phyloP scores from a whole-genome alignment of 192 early-diverging fungal genomes.

The Entomortierella beljakovae region DNA sequence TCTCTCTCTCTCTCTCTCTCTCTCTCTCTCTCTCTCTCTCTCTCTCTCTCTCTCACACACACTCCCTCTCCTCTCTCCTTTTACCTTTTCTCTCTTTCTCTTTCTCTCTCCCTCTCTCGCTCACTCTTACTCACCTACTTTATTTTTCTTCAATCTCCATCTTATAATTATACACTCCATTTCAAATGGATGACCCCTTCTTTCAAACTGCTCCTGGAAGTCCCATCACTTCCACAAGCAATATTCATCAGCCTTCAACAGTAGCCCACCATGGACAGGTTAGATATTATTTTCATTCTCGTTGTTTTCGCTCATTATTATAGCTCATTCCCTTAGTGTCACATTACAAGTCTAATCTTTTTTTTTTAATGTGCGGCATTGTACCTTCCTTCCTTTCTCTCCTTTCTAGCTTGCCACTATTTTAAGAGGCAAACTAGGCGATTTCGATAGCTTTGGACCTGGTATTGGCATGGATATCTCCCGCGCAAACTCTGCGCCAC shows the following conservation, averaged over 20 bases:
- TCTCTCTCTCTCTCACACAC: not conserved
- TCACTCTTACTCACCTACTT: not conserved
- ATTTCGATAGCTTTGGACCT: slow-evolving; percentile 44
- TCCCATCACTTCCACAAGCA: slow-evolving; percentile 1
- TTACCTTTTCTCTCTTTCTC: not conserved
- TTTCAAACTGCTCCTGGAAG: not conserved
- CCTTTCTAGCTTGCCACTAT: slow-evolving; percentile 63
- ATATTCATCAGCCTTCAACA: slow-evolving; percentile 73
- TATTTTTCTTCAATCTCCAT: too few species aligned
- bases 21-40: not conserved
- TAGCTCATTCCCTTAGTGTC: too few species aligned
- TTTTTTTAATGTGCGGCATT: too few species aligned
- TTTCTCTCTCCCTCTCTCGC: not conserved
- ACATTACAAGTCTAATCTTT: too few species aligned
- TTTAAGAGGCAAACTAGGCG: slow-evolving; percentile 63
- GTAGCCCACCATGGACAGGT: slow-evolving; percentile 78
- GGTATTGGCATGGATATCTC: slow-evolving; percentile 57
- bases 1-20: not conserved
- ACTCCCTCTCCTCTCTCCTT: not conserved
- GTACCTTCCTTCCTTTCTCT: slow-evolving; percentile 25
- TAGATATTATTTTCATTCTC: slow-evolving; percentile 6
- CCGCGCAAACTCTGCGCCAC: slow-evolving; percentile 82
- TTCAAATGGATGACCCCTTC: not conserved
- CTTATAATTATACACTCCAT: too few species aligned
- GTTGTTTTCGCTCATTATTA: not conserved